phyloP scores from a whole-genome alignment of 1,284 basidiomycete species.

The Sporisorium exsertum region DNA sequence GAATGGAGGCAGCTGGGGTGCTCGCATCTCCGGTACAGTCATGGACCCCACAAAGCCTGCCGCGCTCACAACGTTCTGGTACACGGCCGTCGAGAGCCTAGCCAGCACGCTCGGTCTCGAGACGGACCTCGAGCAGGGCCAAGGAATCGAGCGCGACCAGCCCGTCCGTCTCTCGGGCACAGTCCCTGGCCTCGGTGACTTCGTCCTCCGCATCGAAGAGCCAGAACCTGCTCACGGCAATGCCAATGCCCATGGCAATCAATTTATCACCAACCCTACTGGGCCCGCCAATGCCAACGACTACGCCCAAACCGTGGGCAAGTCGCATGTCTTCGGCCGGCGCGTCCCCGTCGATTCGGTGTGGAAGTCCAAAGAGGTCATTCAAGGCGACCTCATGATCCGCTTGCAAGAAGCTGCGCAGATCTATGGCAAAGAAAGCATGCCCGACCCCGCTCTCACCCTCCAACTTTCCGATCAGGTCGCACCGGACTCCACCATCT shows the following conservation, averaged over 20 bases:
- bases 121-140: slow-evolving; percentile 75
- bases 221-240: slow-evolving; percentile 72
- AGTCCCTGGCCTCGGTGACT: slow-evolving; percentile 82
- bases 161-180: slow-evolving; percentile 78
- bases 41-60: slow-evolving; percentile 75
- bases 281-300: slow-evolving; percentile 74
- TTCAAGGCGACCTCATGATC: slow-evolving; percentile 76
- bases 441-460: slow-evolving; percentile 82
- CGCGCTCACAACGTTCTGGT: slow-evolving; percentile 82
- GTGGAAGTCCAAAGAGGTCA: slow-evolving; percentile 87
- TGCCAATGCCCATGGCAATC: slow-evolving; percentile 72
- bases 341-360: slow-evolving; percentile 76
- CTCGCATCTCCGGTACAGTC: slow-evolving; percentile 84
- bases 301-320: slow-evolving; percentile 78
- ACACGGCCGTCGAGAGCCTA: slow-evolving; percentile 85
- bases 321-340: slow-evolving; percentile 79
- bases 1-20: slow-evolving; percentile 81
- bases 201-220: slow-evolving; percentile 83
- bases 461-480: slow-evolving; percentile 81
- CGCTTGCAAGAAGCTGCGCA: slow-evolving; percentile 75
- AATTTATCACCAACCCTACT: slow-evolving; percentile 33
- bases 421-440: slow-evolving; percentile 73
- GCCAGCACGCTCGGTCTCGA: slow-evolving; percentile 79
- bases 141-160: slow-evolving; percentile 72
- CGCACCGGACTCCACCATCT: slow-evolving; percentile 80